These are phyloP conservation scores for Yamadazyma dendronema DNA, from an alignment of 1,139 yeast species.

Conservation along the genomic window DNA sequence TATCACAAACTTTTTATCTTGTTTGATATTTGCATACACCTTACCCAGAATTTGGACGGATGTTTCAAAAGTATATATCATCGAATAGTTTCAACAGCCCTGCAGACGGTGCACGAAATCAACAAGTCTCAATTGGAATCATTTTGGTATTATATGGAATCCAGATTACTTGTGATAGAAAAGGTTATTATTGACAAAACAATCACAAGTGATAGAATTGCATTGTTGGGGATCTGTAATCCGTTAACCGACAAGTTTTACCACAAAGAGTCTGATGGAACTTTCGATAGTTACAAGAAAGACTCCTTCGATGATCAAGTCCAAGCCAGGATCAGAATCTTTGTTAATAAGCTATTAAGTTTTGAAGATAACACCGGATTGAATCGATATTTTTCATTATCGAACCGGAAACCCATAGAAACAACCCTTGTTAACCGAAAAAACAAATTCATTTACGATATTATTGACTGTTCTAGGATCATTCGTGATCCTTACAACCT, in stretches of 20 bases:
- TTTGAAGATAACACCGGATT: conserved; percentile 49
- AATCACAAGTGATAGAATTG: conserved; percentile 35
- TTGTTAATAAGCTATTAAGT: conserved; percentile 32
- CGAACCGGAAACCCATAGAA: conserved; percentile 27
- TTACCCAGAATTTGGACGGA: conserved; percentile 1
- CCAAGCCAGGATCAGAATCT: conserved; percentile 36
- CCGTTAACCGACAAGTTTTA: conserved; percentile 33
- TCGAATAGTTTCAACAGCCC: conserved; percentile 4
- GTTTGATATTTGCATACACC: conserved; percentile 6
- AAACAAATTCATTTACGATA: conserved; percentile 30
- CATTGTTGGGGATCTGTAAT: conserved; percentile 40
- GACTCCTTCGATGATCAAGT: conserved; percentile 41
- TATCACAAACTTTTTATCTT: not conserved
- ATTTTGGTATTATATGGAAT: conserved; percentile 39
- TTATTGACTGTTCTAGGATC: conserved; percentile 29
- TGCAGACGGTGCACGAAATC: conserved; percentile 7
- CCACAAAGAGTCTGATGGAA: conserved; percentile 18
- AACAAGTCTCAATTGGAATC: conserved; percentile 6
- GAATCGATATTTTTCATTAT: conserved; percentile 37
- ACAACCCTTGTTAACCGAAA: conserved; percentile 19
- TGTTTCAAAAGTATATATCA: conserved; percentile 9
- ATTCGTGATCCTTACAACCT: conserved; percentile 38
- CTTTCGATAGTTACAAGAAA: conserved; percentile 29
- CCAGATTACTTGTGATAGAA: conserved; percentile 24
- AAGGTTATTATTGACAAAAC: conserved; percentile 27